Evolutionary conservation across 805 yeast genomes (phyloP).

Genomic region (Ogataea nonfermentans): DNA sequence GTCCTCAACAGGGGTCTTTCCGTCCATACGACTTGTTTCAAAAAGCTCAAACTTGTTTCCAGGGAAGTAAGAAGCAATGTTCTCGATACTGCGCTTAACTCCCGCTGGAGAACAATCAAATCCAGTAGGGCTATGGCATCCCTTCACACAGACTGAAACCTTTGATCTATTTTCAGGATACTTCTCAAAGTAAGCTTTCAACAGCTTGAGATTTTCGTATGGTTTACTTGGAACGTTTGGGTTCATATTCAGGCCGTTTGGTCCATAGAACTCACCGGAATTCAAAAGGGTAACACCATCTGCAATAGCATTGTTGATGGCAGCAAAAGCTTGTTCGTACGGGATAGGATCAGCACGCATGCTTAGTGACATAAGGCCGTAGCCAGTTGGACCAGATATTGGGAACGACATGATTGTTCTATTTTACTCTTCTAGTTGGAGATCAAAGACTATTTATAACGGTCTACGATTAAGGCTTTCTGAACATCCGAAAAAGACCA

Average conservation of each 20-base stretch:
- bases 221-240: conserved; percentile 35
- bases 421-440: too few relatives aligned
- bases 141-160: conserved; percentile 66
- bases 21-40: conserved; percentile 73
- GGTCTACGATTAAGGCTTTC: too few relatives aligned
- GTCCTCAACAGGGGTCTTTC: conserved; percentile 53
- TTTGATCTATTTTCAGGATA: conserved; percentile 56
- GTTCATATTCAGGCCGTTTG: too few relatives aligned
- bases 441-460: too few relatives aligned
- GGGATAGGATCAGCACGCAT: conserved; percentile 61
- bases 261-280: conserved; percentile 81
- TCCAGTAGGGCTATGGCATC: conserved; percentile 40
- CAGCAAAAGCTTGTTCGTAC: conserved; percentile 49
- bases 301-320: conserved; percentile 52
- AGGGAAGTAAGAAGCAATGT: conserved; percentile 40
- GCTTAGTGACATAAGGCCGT: conserved; percentile 82
- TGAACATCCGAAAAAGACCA: too few relatives aligned
- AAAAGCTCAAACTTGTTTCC: conserved; percentile 49
- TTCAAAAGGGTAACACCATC: conserved; percentile 56
- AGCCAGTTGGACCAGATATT: conserved; percentile 44
- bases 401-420: too few relatives aligned
- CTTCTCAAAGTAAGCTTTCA: conserved; percentile 55
- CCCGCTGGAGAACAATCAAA: conserved; percentile 54
- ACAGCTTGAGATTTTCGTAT: conserved; percentile 50
- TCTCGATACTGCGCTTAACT: conserved; percentile 48